phyloP scores from a whole-genome alignment of 2,329 filamentous ascomycete genomes.

The Beauveria caledonica region DNA sequence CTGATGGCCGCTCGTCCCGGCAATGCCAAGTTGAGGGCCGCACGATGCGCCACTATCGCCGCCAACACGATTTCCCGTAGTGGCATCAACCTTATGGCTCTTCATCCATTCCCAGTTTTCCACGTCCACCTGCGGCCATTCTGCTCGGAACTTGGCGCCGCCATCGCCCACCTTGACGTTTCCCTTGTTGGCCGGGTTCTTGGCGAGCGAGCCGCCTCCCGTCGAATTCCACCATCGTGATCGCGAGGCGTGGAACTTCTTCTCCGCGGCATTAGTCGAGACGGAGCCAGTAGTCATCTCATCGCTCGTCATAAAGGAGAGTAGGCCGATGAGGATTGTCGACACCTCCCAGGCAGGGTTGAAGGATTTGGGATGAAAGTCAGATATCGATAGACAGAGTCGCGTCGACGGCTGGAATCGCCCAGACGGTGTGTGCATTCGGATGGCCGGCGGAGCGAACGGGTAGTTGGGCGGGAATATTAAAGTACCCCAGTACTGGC shows the following conservation, averaged over 20 bases:
- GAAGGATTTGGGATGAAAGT: conserved; percentile 97
- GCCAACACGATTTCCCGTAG: conserved; percentile 56
- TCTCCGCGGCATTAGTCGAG: conserved; percentile 66
- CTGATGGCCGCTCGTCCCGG: conserved; percentile 52
- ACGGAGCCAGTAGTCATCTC: conserved; percentile 97
- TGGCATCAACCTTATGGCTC: conserved; percentile 68
- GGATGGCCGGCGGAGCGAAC: conserved; percentile 92
- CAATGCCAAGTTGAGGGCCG: conserved; percentile 49
- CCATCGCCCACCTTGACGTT: conserved; percentile 90
- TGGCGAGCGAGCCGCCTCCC: conserved; percentile 67
- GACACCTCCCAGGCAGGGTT: conserved; percentile 98
- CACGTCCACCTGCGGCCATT: conserved; percentile 83
- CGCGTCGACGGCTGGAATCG: conserved; percentile 90
- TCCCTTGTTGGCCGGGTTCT: conserved; percentile 52
- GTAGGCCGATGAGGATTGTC: conserved; percentile 86
- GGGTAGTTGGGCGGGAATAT: conserved; percentile 95
- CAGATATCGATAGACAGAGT: conserved; percentile 89
- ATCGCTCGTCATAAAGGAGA: conserved; percentile 97
- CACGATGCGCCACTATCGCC: conserved; percentile 44
- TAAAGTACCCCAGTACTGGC: conserved; percentile 97
- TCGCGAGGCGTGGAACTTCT: conserved; percentile 66
- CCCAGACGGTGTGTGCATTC: conserved; percentile 96
- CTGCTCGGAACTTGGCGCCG: conserved; percentile 76
- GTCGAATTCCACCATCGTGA: conserved; percentile 97
- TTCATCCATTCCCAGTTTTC: conserved; percentile 93